A percentile compares a stretch with the other conserved stretches of the same genome.
These are phyloP conservation scores for Daldinia vernicosa DNA, from an alignment of 495 filamentous ascomycete genomes.

Conservation along the genomic window DNA sequence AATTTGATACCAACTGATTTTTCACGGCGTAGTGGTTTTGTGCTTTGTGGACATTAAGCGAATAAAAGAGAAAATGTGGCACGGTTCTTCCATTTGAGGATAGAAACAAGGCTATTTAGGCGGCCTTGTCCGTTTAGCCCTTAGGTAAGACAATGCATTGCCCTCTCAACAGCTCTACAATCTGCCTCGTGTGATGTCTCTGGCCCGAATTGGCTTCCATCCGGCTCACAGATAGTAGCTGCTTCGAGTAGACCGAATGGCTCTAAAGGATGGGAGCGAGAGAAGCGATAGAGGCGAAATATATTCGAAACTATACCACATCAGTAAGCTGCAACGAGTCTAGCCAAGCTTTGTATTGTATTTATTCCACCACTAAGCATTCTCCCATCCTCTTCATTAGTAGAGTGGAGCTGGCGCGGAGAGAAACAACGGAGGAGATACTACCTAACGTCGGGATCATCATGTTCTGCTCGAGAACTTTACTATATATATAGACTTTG, in stretches of 20 bases:
- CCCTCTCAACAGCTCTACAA: neutral
- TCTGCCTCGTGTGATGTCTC: no score
- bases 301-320: no score
- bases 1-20: slow-evolving; percentile 30
- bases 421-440: neutral
- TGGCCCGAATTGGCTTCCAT: neutral
- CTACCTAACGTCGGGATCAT: neutral
- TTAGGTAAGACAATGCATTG: neutral
- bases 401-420: slow-evolving; percentile 13
- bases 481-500: neutral
- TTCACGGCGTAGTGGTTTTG: neutral
- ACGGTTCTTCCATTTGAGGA: neutral
- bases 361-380: slow-evolving; percentile 27
- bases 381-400: neutral
- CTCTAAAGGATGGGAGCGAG: neutral
- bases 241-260: neutral
- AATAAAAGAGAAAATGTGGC: neutral
- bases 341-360: slow-evolving; percentile 16
- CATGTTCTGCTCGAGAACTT: neutral
- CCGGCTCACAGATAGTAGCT: neutral
- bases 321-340: neutral
- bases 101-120: neutral
- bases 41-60: neutral
- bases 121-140: neutral
- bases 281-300: neutral